Conservation (phyloP, 1,139 yeast species). For the Lodderomyces beijingensis region DNA sequence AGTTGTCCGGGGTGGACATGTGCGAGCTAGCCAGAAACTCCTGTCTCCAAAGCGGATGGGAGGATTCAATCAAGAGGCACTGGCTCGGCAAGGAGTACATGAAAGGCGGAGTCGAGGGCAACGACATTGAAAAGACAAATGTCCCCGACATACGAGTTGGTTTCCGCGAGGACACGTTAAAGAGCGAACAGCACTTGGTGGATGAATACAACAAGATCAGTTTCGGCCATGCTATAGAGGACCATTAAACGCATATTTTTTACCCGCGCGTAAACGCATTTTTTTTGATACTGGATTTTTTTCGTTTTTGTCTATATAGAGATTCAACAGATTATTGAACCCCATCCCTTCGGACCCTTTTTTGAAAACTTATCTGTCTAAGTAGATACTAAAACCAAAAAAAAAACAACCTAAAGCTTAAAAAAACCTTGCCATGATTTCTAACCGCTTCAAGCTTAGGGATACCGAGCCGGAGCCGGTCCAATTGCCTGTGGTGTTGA, state of each 20-base stretch:
- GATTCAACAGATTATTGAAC: not conserved
- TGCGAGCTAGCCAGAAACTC: slow-evolving; percentile 88
- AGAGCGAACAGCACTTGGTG: slow-evolving; percentile 71
- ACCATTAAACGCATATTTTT: slow-evolving; percentile 1
- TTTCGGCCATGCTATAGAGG: no score
- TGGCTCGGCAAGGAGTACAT: slow-evolving; percentile 83
- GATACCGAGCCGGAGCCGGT: slow-evolving; percentile 2
- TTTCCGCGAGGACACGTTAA: slow-evolving; percentile 76
- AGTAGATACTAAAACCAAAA: no score
- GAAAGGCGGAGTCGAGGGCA: slow-evolving; percentile 65
- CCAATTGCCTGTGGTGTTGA: slow-evolving; percentile 43
- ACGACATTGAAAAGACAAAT: slow-evolving; percentile 88
- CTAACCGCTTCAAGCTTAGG: not conserved
- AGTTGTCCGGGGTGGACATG: slow-evolving; percentile 91
- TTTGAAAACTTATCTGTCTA: no score
- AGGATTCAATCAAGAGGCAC: slow-evolving; percentile 73
- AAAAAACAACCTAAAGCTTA: not conserved
- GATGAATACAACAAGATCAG: slow-evolving; percentile 44
- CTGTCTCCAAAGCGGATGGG: slow-evolving; percentile 91
- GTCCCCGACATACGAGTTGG: slow-evolving; percentile 85
- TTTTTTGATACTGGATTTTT: no score
- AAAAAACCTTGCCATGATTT: not conserved
- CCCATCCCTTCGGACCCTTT: not conserved
- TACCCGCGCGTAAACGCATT: not conserved
- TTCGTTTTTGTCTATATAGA: no score